Evolutionary conservation across 108 stramenopile genomes (phyloP), one percentile per base, ranked within the genome.

Genomic region (Cyclotella sp.): DNA sequence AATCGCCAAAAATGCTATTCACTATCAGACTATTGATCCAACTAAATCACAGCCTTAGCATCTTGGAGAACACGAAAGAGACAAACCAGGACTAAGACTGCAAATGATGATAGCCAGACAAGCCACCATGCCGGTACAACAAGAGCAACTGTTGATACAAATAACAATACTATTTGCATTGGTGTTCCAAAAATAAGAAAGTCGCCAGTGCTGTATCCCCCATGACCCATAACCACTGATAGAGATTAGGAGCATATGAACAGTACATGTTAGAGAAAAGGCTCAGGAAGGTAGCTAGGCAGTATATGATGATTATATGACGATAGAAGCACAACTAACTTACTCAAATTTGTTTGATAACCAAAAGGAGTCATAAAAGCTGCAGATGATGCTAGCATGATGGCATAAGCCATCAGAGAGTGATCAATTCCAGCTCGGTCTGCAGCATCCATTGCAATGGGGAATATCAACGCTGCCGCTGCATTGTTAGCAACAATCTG

Each of bases 401-500:
- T 19, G 18, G 61, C 68, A 64, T 84, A 90, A 30, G 76, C 77
- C 87, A 92, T 92, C 29, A 87, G 53, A 13, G 58, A 40, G 34
- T 43, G 45, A 72, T 88, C 86, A 5, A 73, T 61, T 10, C 80
- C 89, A 16, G 82, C 76, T 51, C 85, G 62, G 45, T 85, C 88
- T n/a, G 90, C 91, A 15, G 92, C 94, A 63, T 87, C 82, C 64
- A 95, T 82, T 29, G 95, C 95, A 61, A 95, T 90, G 34, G 91
- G 90, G 72, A 91, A 95, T 60, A 95, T 82, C 26, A 95, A 67
- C 11, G 95, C 90, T 16, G 95, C 95, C 21, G 95, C 95, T 53
- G 95, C 95, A 70, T 93, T 93, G 84, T 95, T 95, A 2, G 95
- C 93, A 2, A 95, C 90, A 21, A 93, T 70, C 49, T 87, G 88